Evolutionary conservation across 331 rosid species (phyloP).

Genomic region (Acacia pycnantha): DNA sequence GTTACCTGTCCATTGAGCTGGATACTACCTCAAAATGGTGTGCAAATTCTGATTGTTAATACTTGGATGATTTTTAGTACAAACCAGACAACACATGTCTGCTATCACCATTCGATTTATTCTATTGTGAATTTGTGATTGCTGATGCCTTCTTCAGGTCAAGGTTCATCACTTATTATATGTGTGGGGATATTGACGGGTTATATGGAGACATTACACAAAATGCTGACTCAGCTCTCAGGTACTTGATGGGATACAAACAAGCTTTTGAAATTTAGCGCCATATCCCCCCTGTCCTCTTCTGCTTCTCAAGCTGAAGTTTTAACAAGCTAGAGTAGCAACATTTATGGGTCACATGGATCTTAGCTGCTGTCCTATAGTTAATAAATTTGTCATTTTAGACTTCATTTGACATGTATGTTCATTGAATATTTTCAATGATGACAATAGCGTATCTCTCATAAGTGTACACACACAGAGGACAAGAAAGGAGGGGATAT

Average conservation of each 20-base stretch:
- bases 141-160: constrained; percentile 64
- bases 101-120: constrained; percentile 23
- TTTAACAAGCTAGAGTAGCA: background rate
- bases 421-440: constrained; percentile 8
- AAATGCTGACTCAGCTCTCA: constrained; percentile 91
- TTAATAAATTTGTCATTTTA: background rate
- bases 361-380: background rate
- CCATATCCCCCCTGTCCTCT: background rate
- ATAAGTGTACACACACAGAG: background rate
- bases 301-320: constrained; percentile 4
- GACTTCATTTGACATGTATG: background rate
- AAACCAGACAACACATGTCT: background rate
- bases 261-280: constrained; percentile 13
- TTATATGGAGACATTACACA: constrained; percentile 84
- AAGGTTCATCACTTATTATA: constrained; percentile 88
- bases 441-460: constrained; percentile 3
- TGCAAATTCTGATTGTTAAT: constrained; percentile 7
- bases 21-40: constrained; percentile 3
- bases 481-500: constrained; percentile 1
- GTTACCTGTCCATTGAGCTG: background rate
- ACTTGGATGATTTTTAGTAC: constrained; percentile 15
- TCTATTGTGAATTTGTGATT: constrained; percentile 32
- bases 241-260: constrained; percentile 52
- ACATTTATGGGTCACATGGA: constrained; percentile 12
- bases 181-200: constrained; percentile 95